Conservation (phyloP, 2,329 filamentous ascomycete genomes). For the Ciborinia camelliae region DNA sequence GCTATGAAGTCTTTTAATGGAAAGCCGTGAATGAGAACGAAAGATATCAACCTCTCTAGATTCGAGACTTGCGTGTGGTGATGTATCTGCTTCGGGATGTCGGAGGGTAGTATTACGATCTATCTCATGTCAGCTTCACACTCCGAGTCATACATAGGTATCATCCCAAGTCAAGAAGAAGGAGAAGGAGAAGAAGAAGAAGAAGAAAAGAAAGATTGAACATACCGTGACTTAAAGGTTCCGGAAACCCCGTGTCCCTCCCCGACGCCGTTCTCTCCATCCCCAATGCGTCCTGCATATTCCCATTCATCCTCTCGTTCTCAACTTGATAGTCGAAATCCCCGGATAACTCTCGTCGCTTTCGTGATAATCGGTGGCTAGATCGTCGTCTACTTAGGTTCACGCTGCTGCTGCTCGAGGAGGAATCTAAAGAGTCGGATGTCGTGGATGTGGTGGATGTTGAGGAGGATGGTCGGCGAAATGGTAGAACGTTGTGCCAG, state of each 20-base stretch:
- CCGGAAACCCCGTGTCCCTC: slow-evolving; percentile 40
- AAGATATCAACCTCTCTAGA: slow-evolving; percentile 50
- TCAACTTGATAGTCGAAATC: slow-evolving; percentile 12
- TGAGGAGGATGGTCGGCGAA: slow-evolving; percentile 17
- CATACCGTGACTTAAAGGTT: slow-evolving; percentile 34
- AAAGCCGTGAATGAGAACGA: slow-evolving; percentile 25
- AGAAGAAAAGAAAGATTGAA: background rate
- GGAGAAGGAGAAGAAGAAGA: too few relatives aligned
- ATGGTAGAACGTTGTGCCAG: slow-evolving; percentile 13
- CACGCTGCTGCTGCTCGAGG: slow-evolving; percentile 8
- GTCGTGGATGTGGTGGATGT: slow-evolving; percentile 10
- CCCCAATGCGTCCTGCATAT: slow-evolving; percentile 26
- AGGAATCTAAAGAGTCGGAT: slow-evolving; percentile 13
- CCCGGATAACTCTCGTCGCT: slow-evolving; percentile 5
- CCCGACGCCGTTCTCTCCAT: background rate
- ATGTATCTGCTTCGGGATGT: slow-evolving; percentile 59
- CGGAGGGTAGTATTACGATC: slow-evolving; percentile 58
- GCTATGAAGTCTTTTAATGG: slow-evolving; percentile 25
- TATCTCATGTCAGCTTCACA: slow-evolving; percentile 19
- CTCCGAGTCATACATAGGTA: background rate
- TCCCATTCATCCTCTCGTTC: slow-evolving; percentile 20
- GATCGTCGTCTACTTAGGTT: slow-evolving; percentile 2
- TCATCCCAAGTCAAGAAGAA: background rate
- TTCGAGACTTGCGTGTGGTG: slow-evolving; percentile 54
- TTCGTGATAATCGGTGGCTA: slow-evolving; percentile 4